Evolutionary conservation across 2,329 filamentous ascomycete species (phyloP).

Genomic region (Sphaerostilbella broomeana): DNA sequence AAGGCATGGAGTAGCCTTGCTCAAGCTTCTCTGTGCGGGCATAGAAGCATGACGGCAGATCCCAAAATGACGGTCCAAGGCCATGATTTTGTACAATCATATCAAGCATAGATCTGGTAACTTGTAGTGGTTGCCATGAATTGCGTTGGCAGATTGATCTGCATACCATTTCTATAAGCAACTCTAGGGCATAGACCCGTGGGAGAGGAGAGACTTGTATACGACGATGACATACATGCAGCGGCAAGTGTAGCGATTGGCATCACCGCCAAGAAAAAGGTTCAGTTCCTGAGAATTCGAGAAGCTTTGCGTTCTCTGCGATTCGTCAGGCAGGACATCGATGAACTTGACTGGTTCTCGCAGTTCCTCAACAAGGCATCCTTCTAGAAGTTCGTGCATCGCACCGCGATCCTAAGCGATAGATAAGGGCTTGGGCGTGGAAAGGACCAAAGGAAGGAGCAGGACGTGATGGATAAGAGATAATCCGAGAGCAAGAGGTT

Average conservation of each 20-base stretch:
- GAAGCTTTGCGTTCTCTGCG: neutral
- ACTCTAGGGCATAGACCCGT: too few relatives aligned
- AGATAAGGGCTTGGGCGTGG: too few relatives aligned
- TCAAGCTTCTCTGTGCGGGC: conserved; percentile 21
- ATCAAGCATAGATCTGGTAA: conserved; percentile 20
- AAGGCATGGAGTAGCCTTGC: conserved; percentile 21
- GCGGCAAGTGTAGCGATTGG: conserved; percentile 6
- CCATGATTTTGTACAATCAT: conserved; percentile 19
- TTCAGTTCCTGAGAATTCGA: neutral
- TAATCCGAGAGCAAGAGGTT: too few relatives aligned
- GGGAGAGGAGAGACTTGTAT: too few relatives aligned
- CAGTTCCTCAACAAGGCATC: conserved; percentile 5
- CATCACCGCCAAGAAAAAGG: neutral
- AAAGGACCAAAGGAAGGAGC: too few relatives aligned
- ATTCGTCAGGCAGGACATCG: conserved; percentile 1
- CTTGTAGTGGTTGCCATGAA: conserved; percentile 23
- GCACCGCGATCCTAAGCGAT: too few relatives aligned
- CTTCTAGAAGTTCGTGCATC: conserved; percentile 1
- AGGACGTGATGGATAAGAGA: too few relatives aligned
- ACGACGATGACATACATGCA: conserved; percentile 12
- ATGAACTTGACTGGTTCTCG: conserved; percentile 1
- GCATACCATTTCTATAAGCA: neutral
- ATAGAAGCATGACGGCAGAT: conserved; percentile 24
- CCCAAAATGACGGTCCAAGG: conserved; percentile 19
- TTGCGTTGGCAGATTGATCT: conserved; percentile 26